phyloP scores from a whole-genome alignment of 345 rosid species.

The Schrenkiella parvula region DNA sequence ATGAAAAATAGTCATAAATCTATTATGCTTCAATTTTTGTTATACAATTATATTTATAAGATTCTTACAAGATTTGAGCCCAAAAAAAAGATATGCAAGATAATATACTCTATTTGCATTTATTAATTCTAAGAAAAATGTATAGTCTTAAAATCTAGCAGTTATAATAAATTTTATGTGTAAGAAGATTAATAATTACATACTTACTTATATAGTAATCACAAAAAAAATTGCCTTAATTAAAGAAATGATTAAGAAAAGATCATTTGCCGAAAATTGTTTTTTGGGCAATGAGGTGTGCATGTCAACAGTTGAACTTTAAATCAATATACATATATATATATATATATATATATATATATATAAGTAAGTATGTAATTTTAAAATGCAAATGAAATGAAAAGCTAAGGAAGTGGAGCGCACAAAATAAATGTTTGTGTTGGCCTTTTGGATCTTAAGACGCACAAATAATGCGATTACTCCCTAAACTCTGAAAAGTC shows the following conservation, averaged over 20 bases:
- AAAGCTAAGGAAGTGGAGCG: constrained; percentile 31
- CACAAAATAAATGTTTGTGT: constrained; percentile 10
- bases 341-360: too few relatives aligned
- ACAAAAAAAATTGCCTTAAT: too few relatives aligned
- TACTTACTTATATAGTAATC: too few relatives aligned
- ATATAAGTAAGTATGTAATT: too few relatives aligned
- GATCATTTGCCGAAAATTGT: background rate
- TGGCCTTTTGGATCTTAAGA: constrained; percentile 11
- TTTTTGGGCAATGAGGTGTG: background rate
- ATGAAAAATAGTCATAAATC: background rate
- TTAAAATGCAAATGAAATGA: too few relatives aligned
- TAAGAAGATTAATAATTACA: too few relatives aligned
- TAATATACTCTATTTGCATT: background rate
- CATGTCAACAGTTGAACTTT: background rate
- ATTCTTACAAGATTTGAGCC: background rate
- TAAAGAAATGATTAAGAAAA: too few relatives aligned
- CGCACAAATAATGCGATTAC: background rate
- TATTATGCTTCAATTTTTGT: background rate
- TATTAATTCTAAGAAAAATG: background rate
- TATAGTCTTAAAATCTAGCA: background rate
- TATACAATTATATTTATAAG: background rate
- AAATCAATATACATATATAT: too few relatives aligned
- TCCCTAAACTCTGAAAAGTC: background rate
- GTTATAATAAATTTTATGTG: background rate
- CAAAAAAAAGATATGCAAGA: background rate